Evolutionary conservation across 495 filamentous ascomycete species (phyloP).

Genomic region (Neurospora intermedia): DNA sequence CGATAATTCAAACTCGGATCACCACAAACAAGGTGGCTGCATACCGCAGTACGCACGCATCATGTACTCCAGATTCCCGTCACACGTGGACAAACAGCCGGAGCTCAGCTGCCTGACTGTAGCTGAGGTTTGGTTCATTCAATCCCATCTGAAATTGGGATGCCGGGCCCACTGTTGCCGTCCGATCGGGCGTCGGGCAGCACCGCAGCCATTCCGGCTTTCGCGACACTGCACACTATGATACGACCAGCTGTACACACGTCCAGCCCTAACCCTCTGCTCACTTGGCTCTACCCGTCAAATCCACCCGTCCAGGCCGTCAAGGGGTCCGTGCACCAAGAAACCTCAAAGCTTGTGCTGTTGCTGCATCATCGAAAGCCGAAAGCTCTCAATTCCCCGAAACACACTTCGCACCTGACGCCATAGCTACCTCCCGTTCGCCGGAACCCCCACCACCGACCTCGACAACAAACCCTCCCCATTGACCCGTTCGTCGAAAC

Average conservation of each 20-base stretch:
- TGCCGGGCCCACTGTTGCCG: neutral
- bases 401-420: neutral
- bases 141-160: neutral
- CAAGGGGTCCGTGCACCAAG: neutral
- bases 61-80: neutral
- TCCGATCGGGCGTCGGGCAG: neutral
- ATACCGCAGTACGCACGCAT: neutral
- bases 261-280: neutral
- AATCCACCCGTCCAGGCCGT: neutral
- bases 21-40: neutral
- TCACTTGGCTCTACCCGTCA: neutral
- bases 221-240: neutral
- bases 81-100: neutral
- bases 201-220: neutral
- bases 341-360: conserved; percentile 6
- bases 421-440: neutral
- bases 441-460: conserved; percentile 4
- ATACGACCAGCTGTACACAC: neutral
- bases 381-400: neutral
- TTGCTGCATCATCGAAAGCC: conserved; percentile 2
- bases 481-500: neutral
- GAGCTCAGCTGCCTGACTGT: neutral
- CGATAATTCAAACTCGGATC: neutral
- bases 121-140: neutral
- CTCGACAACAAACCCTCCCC: conserved; percentile 9